Evolutionary conservation across 371 early-diverging fungal genomes (phyloP).

Genomic region (Rhizopus sp.): DNA sequence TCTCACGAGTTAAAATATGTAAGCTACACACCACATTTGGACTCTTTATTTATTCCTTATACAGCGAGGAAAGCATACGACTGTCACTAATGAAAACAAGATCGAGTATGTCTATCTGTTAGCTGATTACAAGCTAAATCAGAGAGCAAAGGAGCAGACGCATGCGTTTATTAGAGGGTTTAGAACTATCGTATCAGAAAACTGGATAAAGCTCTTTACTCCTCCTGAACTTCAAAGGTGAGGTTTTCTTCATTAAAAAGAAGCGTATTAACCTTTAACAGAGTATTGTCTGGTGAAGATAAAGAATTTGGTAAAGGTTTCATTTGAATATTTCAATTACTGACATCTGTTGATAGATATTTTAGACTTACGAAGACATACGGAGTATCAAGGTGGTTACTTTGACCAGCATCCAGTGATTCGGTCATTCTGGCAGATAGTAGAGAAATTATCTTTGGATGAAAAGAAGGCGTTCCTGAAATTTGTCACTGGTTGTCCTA

Average conservation of each 20-base stretch:
- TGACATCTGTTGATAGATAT: constrained; percentile 50
- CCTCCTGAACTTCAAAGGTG: constrained; percentile 79
- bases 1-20: constrained; percentile 53
- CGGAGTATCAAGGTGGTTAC: constrained; percentile 86
- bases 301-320: constrained; percentile 58
- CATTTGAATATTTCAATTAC: not conserved
- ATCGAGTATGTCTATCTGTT: constrained; percentile 81
- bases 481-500: constrained; percentile 86
- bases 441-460: constrained; percentile 62
- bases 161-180: constrained; percentile 79
- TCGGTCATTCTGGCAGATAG: constrained; percentile 76
- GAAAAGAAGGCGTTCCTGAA: constrained; percentile 77
- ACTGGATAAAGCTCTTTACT: constrained; percentile 73
- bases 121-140: constrained; percentile 75
- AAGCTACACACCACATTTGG: constrained; percentile 17
- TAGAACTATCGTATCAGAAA: constrained; percentile 61
- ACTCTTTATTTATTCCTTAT: constrained; percentile 26
- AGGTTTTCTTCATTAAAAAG: constrained; percentile 29
- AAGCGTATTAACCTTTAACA: constrained; percentile 12
- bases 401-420: constrained; percentile 76
- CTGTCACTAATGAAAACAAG: constrained; percentile 81
- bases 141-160: constrained; percentile 79
- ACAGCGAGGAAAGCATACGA: constrained; percentile 61
- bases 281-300: constrained; percentile 81
- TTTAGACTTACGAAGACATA: constrained; percentile 74